Base-by-base conservation (phyloP, 2,329 filamentous ascomycete genomes). In the Alternaria incomplexa region DNA sequence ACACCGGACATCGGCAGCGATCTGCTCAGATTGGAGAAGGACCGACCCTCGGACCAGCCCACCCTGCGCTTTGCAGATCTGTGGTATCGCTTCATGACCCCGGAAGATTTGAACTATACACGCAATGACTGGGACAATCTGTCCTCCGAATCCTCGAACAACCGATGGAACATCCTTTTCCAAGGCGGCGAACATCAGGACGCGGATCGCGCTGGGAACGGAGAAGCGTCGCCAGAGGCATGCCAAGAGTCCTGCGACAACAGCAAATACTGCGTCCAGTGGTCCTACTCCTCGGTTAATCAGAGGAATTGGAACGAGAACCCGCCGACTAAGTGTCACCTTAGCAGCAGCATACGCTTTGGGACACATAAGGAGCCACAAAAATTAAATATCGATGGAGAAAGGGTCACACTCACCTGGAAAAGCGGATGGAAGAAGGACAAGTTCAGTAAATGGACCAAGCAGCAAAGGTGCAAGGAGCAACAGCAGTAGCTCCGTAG, bases 1-100 rank as follows among this genome's bases (percentile, higher is more conserved):
- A 74, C 79, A 0, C 71, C 82, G 1, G 66, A 72, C 1, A 81
- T 85, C 8, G 80, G 83, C 13, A 73, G 80, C 47, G 73, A 77
- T 4, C 77, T 86, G 43, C 83, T 80, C 74, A 77, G 79, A 8
- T 84, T 85, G 30, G 83, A 86, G 66, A 79, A 80, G 53, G 71
- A 77, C 11, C 65, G 69, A 23, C 59, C 53, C 9, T 62, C 68
- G 13, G 55, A 72, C 23, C 63, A 69, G n/a, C 65, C 64, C 7
- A 67, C 71, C 2, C 47, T 77, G 4, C 67, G 68, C 4, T 76
- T 73, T 26, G 71, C 72, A 8, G 74, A 76, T 47, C 53, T 78
- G 1, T 78, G 71, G 70, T 52, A 66, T 6, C 65, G 63, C n/a
- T 77, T 77, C 66, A 67, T 77, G 56, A 66, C 68, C 8, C 70